Conservation (phyloP, 768 basidiomycete species). For the Cystoderma amianthinum region DNA sequence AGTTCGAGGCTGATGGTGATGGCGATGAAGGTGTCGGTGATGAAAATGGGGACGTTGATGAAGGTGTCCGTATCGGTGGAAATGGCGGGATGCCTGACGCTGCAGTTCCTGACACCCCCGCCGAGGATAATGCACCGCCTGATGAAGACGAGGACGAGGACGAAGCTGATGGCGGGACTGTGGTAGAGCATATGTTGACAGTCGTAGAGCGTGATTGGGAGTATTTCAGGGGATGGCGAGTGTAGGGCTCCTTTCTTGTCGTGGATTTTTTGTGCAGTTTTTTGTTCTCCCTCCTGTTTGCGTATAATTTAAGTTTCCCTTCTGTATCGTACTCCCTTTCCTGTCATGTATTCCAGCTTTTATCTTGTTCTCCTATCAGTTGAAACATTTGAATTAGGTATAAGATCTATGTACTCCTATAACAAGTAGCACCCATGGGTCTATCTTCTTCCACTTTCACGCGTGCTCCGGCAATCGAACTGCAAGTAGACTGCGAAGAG, state of each 20-base stretch:
- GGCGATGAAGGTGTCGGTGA: constrained; percentile 7
- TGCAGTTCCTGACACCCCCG: no score
- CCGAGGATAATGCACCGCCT: no score
- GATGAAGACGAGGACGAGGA: constrained; percentile 36
- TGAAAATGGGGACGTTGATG: constrained; percentile 25
- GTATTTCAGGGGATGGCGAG: constrained; percentile 68
- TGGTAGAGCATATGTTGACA: constrained; percentile 81
- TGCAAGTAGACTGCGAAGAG: no score
- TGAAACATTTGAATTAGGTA: no score
- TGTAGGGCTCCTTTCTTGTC: constrained; percentile 24
- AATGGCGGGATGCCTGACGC: no score
- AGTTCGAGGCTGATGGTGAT: constrained; percentile 53
- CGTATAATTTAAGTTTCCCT: constrained; percentile 1
- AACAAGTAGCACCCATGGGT: no score
- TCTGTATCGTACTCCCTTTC: background rate
- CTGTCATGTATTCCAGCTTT: background rate
- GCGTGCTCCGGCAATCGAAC: no score
- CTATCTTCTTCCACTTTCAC: no score
- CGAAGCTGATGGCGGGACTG: constrained; percentile 64
- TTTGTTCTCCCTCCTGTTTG: no score
- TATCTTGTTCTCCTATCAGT: background rate
- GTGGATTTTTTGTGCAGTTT: constrained; percentile 5
- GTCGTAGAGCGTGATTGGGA: constrained; percentile 58
- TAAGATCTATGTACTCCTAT: no score
- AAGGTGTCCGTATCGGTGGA: no score